Conservation (phyloP, 176 grass and related monocot species). For the Triticum timopheevii region DNA sequence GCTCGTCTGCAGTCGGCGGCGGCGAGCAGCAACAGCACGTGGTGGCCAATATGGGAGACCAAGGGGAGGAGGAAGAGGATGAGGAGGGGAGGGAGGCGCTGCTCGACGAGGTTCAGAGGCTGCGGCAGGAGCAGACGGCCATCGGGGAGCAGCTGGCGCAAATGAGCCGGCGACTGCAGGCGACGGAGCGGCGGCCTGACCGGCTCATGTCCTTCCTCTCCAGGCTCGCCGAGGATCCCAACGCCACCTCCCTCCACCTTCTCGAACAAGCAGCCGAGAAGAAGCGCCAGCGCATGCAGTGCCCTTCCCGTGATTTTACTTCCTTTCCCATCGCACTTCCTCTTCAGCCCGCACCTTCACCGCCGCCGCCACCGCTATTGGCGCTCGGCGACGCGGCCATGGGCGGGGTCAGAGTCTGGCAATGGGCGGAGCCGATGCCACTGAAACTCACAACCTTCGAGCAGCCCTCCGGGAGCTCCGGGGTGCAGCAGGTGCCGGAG, state of each 20-base stretch:
- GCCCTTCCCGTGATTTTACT: background rate
- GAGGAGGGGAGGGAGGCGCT: constrained; percentile 18
- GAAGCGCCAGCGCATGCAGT: constrained; percentile 30
- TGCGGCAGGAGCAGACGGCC: constrained; percentile 54
- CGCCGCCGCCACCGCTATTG: background rate
- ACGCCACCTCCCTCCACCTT: constrained; percentile 31
- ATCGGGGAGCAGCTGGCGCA: constrained; percentile 55
- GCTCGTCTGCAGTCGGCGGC: background rate
- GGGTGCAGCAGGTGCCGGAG: constrained; percentile 31
- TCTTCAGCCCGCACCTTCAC: background rate
- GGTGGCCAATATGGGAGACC: background rate
- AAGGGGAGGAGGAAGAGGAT: background rate
- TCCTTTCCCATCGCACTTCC: background rate
- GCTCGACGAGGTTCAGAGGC: constrained; percentile 38
- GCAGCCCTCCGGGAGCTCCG: background rate
- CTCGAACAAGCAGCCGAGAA: constrained; percentile 45
- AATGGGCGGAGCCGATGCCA: constrained; percentile 35
- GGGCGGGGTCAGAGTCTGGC: constrained; percentile 5
- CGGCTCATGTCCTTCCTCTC: constrained; percentile 67
- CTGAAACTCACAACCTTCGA: constrained; percentile 2
- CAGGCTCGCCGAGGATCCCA: constrained; percentile 51
- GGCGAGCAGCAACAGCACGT: background rate
- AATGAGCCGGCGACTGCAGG: constrained; percentile 61
- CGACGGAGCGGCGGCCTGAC: constrained; percentile 52
- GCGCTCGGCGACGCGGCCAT: constrained; percentile 1